phyloP scores from a whole-genome alignment of 768 basidiomycete species.

The Suillus luteus region DNA sequence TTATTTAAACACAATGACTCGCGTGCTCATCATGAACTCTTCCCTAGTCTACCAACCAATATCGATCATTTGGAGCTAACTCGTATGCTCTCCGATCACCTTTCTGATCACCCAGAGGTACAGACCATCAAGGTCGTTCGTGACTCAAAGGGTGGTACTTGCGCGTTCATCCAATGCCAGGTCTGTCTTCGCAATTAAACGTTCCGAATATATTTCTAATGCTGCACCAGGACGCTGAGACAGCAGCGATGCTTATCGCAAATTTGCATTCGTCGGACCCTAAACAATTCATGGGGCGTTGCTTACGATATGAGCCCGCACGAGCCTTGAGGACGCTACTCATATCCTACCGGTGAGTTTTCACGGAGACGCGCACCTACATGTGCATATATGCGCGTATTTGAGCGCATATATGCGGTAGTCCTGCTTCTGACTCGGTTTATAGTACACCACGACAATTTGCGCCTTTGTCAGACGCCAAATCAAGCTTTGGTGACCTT shows the following conservation, averaged over 20 bases:
- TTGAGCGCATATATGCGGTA: conserved; percentile 18
- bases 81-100: conserved; percentile 60
- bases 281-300: conserved; percentile 69
- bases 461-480: not conserved
- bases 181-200: conserved; percentile 39
- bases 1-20: not conserved
- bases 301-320: conserved; percentile 76
- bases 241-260: conserved; percentile 60
- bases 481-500: conserved; percentile 11
- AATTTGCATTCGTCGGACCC: conserved; percentile 56
- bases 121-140: conserved; percentile 72
- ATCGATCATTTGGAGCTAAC: conserved; percentile 66
- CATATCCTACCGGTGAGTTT: conserved; percentile 68
- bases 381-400: not conserved
- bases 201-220: conserved; percentile 4
- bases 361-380: not conserved
- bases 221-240: conserved; percentile 49
- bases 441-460: conserved; percentile 6
- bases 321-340: conserved; percentile 74
- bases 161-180: conserved; percentile 87
- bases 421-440: not conserved
- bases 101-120: conserved; percentile 65
- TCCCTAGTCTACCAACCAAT: conserved; percentile 63
- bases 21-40: conserved; percentile 17
- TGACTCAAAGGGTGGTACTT: conserved; percentile 75